Base-by-base conservation (phyloP, 2,329 filamentous ascomycete species). In the Diplodia intermedia region DNA sequence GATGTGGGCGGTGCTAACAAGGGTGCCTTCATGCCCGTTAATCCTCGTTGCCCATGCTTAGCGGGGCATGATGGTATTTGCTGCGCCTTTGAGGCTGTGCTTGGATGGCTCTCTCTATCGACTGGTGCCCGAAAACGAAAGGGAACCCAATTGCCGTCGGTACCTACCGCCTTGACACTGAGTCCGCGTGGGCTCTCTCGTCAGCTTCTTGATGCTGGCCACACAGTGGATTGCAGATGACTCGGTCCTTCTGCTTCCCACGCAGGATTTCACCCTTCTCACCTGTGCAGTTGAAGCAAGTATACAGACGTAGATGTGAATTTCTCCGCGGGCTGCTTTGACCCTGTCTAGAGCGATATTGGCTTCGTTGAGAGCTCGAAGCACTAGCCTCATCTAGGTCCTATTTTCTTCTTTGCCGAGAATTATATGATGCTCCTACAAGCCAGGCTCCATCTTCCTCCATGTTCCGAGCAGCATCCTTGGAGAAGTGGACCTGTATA, bases 11-110 rank as follows among this genome's bases (percentile, higher is more conserved):
- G 43, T 47, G 43, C 43, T 47, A n/a, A 47, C 43, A 47, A 20
- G 43, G 43, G 43, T 47, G 18, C 40, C n/a, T 47, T 18, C 18
- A 47, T 47, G 40, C 40, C 40, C 18, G 7, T 18, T n/a, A 3
- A 3, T 97, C 97, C 73, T 53, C 50, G 50, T 53, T 53, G 50
- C 50, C 50, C 43, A 47, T 47, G 43, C 43, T 20, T 47, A 47
- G 43, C 43, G 18, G 20, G 43, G 43, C 43, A 47, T 47, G 18
- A 47, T 20, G 18, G 11, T n/a, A n/a, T 20, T 20, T 47, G 43
- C 43, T 47, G 43, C 43, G 43, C 43, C n/a, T 47, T n/a, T n/a
- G 43, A 47, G 43, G 43, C 43, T 47, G 43, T 47, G 43, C 43
- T 38, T 11, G 9, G 11, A 11, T 14, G 36, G 36, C 36, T 47